Base-by-base conservation (phyloP, 2,329 filamentous ascomycete species). In the Stemphylium beticola region DNA sequence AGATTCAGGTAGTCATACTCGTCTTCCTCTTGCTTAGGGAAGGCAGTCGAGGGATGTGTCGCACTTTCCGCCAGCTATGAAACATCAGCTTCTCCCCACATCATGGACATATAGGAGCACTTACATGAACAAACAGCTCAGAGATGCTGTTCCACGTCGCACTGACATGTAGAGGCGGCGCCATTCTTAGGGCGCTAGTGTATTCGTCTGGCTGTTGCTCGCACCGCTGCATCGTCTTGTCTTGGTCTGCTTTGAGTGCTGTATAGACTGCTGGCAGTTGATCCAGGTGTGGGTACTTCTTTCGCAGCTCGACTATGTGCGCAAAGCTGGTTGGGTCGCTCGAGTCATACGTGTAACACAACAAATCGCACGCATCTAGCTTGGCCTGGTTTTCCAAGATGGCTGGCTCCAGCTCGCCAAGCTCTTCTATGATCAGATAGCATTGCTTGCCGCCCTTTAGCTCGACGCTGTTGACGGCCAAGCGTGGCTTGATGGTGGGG, bases 291-390 rank as follows among this genome's bases (percentile, higher is more conserved):
- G 92, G 87, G 64, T 93, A 90, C 66, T 88, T 90, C 50, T 85
- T 83, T 38, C 93, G 87, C 43, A 97, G 81, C 15, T 90, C 85
- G 33, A 93, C 90, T 48, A 99, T 92, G 70, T 98, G 93, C 1
- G 90, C 87, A 75, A 99, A 99, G 4, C 92, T 96, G 74, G 98
- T 93, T 0, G 95, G 93, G 58, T 99, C 93, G 1, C 92, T 96
- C 2, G 93, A 98, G 78, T 99, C 95, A 77, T 98, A 99, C 0
- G 92, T 88, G 76, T 96, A 98, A 76, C 93, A 96, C 40, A 99
- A 84, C 20, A 99, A 83, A 75, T 99, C 95, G 76, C 93, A 98
- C 5, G 92, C 88, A 68, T 96, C 92, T 12, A 99, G 82, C 76
- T 96, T 96, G 39, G 87, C 85, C 69, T 88, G 87, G 71, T 99